A percentile compares a stretch with the other conserved stretches of the same genome.
These are phyloP conservation scores for Hygrocybe punicea DNA, from an alignment of 768 basidiomycete genomes.

Conservation along the genomic window DNA sequence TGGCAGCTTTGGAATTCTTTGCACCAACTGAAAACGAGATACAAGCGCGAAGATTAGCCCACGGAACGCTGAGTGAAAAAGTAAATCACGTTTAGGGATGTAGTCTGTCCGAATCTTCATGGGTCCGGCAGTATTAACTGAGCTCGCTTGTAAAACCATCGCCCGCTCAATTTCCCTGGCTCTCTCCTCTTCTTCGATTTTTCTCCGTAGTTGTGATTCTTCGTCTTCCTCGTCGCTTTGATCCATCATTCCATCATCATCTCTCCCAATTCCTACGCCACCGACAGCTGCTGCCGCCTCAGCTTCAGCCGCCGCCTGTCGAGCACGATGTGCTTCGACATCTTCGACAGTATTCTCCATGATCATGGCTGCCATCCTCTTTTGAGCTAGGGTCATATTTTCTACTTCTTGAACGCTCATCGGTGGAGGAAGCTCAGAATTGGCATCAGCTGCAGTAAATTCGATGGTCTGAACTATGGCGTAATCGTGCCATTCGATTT, in stretches of 20 bases:
- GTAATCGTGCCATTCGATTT: constrained; percentile 99
- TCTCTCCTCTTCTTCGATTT: constrained; percentile 68
- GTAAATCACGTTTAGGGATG: constrained; percentile 78
- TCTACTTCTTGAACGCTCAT: constrained; percentile 94
- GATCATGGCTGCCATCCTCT: constrained; percentile 96
- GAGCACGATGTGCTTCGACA: constrained; percentile 75
- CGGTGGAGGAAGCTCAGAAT: constrained; percentile 90
- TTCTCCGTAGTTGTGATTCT: constrained; percentile 53
- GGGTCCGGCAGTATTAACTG: constrained; percentile 66
- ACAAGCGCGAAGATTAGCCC: constrained; percentile 10
- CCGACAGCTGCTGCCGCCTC: constrained; percentile 80
- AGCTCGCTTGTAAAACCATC: constrained; percentile 74
- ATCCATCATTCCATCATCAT: constrained; percentile 74
- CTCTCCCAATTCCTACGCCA: constrained; percentile 49
- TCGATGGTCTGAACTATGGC: constrained; percentile 98
- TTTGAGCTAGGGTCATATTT: constrained; percentile 95
- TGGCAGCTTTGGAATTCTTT: constrained; percentile 61
- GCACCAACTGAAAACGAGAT: constrained; percentile 52
- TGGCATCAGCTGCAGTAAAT: constrained; percentile 89
- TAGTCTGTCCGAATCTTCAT: constrained; percentile 98
- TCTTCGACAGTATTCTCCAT: constrained; percentile 93
- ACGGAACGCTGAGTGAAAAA: constrained; percentile 2
- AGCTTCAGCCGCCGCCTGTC: constrained; percentile 81
- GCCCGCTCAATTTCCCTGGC: constrained; percentile 71
- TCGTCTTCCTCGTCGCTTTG: constrained; percentile 81